Evolutionary conservation across 192 early-diverging fungal genomes (phyloP), one percentile per base, ranked within the genome.

Genomic region (Umbelopsis isabellina): DNA sequence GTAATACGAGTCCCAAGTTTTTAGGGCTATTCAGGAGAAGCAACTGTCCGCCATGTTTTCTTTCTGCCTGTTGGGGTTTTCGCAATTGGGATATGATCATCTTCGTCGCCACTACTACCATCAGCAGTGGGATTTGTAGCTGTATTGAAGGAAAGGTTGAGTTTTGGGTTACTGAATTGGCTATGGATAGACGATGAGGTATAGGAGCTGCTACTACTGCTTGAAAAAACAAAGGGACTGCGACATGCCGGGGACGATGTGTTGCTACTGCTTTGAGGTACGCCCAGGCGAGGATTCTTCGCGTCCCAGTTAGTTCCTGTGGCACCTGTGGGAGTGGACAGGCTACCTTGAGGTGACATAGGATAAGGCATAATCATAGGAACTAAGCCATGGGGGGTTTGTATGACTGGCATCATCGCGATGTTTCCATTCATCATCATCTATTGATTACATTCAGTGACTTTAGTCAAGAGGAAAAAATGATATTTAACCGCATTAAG

Each of bases 391-490:
- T 61, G 55, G 13, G 55, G 55, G 13, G 55, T 61, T 61, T 61
- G 55, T 16, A 61, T 61, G 3, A 61, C 55, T 16, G 55, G 55
- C 55, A 61, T 61, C 55, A 61, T 33, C 4, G 55, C 30, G 30
- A 61, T 33, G 18, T 25, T 25, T 8, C 27, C 55, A 33, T 61
- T 61, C 55, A 61, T 61, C 30, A 61, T 61, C 55, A 61, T 16
- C 55, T 35, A 35, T 30, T 37, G 10, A 12, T 6, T 2, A 25
- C 4, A 27, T 30, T n/a, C 12, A 8, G 11, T 55, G 27, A 1
- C 1, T 41, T 41, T 41, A 41, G 37, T 41, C 37, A 41, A 41
- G 37, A 9, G 37, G 6, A 41, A 0, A 52, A 18, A 50, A 4
- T n/a, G 22, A 11, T 12, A 23, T 8, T 9, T 23, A 22, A 52